phyloP scores from a whole-genome alignment of 129 eudicot species.

The Artemisia annua region DNA sequence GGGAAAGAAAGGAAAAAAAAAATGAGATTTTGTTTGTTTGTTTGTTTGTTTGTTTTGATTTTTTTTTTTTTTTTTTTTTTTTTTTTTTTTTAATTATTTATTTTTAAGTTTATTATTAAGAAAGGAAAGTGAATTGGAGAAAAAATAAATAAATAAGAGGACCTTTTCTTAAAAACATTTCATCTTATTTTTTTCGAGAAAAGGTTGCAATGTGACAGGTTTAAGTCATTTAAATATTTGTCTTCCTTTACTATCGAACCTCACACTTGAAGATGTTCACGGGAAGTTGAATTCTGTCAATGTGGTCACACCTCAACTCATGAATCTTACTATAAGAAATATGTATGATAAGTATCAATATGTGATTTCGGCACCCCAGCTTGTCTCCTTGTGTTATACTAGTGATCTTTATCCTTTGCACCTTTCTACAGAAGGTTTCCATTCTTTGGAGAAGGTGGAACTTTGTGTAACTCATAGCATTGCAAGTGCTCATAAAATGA shows the following conservation, averaged over 20 bases:
- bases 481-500: neutral
- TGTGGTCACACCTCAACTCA: constrained; percentile 16
- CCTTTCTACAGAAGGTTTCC: too few species aligned
- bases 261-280: neutral
- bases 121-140: too few species aligned
- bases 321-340: neutral
- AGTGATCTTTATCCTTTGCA: neutral
- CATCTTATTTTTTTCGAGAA: too few species aligned
- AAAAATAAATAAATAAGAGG: too few species aligned
- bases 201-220: neutral
- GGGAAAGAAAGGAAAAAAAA: too few species aligned
- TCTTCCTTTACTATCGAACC: constrained; percentile 17
- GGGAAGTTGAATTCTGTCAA: neutral
- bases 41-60: too few species aligned
- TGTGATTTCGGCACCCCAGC: constrained; percentile 14
- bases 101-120: too few species aligned
- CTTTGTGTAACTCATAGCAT: neutral
- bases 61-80: too few species aligned
- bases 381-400: constrained; percentile 4
- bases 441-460: constrained; percentile 17
- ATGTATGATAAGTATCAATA: neutral
- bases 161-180: too few species aligned
- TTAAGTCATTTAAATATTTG: neutral
- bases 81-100: too few species aligned
- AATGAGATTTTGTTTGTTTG: too few species aligned